phyloP scores from a whole-genome alignment of 352 stramenopile genomes.

The Phytophthora capsici region DNA sequence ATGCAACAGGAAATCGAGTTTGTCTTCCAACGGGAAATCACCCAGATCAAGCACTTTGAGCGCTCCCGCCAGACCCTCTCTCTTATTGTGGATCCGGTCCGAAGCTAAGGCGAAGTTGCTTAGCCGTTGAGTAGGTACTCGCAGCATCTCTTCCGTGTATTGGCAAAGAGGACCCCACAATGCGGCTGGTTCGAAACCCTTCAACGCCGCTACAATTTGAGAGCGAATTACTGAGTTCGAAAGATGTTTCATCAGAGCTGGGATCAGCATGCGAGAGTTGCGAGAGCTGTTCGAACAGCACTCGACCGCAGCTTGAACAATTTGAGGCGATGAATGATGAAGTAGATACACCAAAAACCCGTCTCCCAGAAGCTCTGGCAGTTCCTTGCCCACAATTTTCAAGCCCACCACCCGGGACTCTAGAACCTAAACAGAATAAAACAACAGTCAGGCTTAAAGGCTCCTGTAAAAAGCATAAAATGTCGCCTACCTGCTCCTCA shows the following conservation, averaged over 20 bases:
- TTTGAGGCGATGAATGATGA: slow-evolving; percentile 69
- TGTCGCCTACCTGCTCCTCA: slow-evolving; percentile 61
- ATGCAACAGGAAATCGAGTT: slow-evolving; percentile 69
- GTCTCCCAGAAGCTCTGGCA: slow-evolving; percentile 83
- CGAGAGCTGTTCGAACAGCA: slow-evolving; percentile 81
- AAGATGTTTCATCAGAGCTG: slow-evolving; percentile 81
- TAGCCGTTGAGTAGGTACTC: slow-evolving; percentile 13
- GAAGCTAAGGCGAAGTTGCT: slow-evolving; percentile 25
- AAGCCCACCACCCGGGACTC: slow-evolving; percentile 81
- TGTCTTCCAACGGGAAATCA: slow-evolving; percentile 70
- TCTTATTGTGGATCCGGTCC: slow-evolving; percentile 43
- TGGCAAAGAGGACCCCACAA: slow-evolving; percentile 76
- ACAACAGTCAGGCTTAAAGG: background rate
- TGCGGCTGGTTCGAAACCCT: slow-evolving; percentile 68
- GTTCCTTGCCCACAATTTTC: slow-evolving; percentile 82
- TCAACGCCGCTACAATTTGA: slow-evolving; percentile 73
- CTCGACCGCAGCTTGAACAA: slow-evolving; percentile 82
- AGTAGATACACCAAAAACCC: slow-evolving; percentile 87
- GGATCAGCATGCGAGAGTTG: slow-evolving; percentile 85
- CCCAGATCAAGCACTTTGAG: slow-evolving; percentile 70
- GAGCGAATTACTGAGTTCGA: slow-evolving; percentile 66
- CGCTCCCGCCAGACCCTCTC: slow-evolving; percentile 64
- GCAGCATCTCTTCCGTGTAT: slow-evolving; percentile 58
- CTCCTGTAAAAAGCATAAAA: background rate
- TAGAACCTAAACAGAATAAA: slow-evolving; percentile 39